phyloP scores from a whole-genome alignment of 2,329 filamentous ascomycete genomes.

The Aspergillus terreus region DNA sequence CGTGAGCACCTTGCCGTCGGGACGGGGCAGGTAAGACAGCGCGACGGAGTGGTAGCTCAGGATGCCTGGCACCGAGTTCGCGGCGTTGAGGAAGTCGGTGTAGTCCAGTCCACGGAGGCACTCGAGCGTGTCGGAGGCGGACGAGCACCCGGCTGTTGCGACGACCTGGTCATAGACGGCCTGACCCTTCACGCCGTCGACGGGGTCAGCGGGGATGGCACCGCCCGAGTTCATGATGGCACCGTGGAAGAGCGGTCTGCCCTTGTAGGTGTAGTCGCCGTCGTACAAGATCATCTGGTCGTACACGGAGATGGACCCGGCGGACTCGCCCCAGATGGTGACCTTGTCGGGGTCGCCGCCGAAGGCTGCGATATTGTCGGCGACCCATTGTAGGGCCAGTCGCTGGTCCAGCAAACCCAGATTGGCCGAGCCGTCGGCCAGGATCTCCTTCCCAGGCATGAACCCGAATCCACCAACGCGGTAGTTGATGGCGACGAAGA shows the following conservation, averaged over 20 bases:
- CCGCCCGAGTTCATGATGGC: conserved; percentile 76
- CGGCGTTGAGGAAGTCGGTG: conserved; percentile 54
- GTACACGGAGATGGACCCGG: conserved; percentile 68
- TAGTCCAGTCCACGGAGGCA: conserved; percentile 49
- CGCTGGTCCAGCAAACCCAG: conserved; percentile 70
- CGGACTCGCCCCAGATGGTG: conserved; percentile 74
- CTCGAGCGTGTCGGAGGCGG: conserved; percentile 40
- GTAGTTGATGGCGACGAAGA: conserved; percentile 77
- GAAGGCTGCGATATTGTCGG: conserved; percentile 72
- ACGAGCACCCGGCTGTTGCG: conserved; percentile 43
- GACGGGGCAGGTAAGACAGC: conserved; percentile 70
- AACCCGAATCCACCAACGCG: conserved; percentile 72
- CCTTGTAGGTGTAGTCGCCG: conserved; percentile 71
- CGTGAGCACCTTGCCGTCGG: conserved; percentile 62
- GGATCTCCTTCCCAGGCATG: conserved; percentile 64
- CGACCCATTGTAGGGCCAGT: conserved; percentile 69
- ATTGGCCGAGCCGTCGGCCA: conserved; percentile 65
- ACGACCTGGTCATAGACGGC: conserved; percentile 49
- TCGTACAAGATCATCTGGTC: conserved; percentile 73
- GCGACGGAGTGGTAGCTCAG: conserved; percentile 66
- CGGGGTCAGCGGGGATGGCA: conserved; percentile 57
- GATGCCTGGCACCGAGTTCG: conserved; percentile 66
- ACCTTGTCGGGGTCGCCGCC: conserved; percentile 76
- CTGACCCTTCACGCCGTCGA: conserved; percentile 66
- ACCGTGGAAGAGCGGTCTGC: conserved; percentile 68